Evolutionary conservation across 345 rosid species (phyloP).

Genomic region (Sisymbrium altissimum): DNA sequence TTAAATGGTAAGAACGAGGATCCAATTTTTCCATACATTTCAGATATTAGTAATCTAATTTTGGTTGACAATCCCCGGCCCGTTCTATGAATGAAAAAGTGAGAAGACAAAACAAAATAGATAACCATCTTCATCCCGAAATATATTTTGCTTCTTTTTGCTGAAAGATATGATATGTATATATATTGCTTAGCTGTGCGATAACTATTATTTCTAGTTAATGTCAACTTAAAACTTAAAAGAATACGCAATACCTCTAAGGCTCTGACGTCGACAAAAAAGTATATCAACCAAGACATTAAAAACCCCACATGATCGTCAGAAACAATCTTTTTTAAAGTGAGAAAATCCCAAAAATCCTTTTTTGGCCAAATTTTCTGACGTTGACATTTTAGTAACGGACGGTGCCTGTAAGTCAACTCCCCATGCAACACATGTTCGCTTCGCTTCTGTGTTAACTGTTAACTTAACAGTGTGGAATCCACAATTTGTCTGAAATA

Average conservation of each 20-base stretch:
- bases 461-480: conserved; percentile 31
- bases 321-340: neutral
- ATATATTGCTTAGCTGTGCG: neutral
- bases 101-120: neutral
- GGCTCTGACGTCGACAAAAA: neutral
- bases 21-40: neutral
- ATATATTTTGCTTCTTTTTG: neutral
- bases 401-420: conserved; percentile 31
- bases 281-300: neutral
- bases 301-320: conserved; percentile 16
- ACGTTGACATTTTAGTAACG: conserved; percentile 1
- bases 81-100: neutral
- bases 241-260: neutral
- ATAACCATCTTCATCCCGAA: neutral
- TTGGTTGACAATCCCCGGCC: neutral
- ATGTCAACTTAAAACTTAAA: conserved; percentile 11
- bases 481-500: conserved; percentile 15
- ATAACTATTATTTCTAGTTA: neutral
- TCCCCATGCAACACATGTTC: conserved; percentile 27
- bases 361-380: neutral
- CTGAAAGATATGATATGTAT: neutral
- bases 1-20: neutral
- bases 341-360: neutral
- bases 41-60: neutral
- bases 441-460: conserved; percentile 30